Evolutionary conservation across 2,329 filamentous ascomycete species (phyloP).

Genomic region (Colletotrichum acutatum): DNA sequence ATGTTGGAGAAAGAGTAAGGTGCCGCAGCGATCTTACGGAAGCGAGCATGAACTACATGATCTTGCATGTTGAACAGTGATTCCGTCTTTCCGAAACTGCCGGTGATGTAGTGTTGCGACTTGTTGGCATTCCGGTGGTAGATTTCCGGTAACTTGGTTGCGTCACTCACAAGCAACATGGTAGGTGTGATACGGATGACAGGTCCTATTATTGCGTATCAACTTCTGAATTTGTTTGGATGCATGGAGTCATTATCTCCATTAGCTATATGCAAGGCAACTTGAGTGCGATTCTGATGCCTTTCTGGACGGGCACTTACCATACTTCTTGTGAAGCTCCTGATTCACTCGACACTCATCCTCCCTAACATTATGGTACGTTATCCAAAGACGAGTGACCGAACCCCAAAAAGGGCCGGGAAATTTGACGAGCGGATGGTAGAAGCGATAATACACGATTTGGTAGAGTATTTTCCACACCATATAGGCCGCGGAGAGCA

Average conservation of each 20-base stretch:
- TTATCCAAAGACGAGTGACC: conserved; percentile 65
- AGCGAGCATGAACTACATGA: conserved; percentile 59
- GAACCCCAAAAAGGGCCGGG: conserved; percentile 66
- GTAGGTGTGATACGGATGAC: conserved; percentile 64
- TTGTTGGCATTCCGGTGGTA: conserved; percentile 68
- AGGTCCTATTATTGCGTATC: conserved; percentile 50
- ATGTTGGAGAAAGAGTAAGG: conserved; percentile 67
- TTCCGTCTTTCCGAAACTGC: conserved; percentile 65
- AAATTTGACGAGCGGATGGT: conserved; percentile 62
- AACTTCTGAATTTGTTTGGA: not conserved
- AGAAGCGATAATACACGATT: conserved; percentile 60
- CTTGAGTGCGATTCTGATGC: no score
- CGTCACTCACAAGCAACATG: conserved; percentile 62
- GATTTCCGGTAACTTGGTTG: conserved; percentile 64
- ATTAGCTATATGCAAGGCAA: no score
- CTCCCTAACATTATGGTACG: conserved; percentile 60
- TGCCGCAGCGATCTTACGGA: conserved; percentile 64
- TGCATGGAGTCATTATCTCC: no score
- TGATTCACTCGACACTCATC: conserved; percentile 55
- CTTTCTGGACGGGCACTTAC: conserved; percentile 40
- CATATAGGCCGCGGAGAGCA: conserved; percentile 46
- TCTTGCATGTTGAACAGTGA: conserved; percentile 68
- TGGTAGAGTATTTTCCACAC: conserved; percentile 51
- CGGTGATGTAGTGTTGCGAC: conserved; percentile 68
- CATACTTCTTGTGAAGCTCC: conserved; percentile 59